These are phyloP conservation scores for Rubroboletus pulcherrimus DNA, from an alignment of 768 basidiomycete species.

Conservation along the genomic window DNA sequence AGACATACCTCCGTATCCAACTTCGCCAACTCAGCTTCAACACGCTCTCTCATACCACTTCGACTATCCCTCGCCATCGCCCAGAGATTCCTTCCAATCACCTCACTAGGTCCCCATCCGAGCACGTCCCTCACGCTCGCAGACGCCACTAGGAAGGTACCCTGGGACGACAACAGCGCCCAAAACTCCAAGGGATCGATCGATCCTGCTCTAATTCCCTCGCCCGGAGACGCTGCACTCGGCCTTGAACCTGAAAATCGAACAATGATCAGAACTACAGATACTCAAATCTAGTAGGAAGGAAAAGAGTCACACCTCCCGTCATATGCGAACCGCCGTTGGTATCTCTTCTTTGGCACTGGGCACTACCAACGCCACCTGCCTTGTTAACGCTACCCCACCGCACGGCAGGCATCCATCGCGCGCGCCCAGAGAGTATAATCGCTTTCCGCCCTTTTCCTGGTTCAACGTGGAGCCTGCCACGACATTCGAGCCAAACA, in stretches of 20 bases:
- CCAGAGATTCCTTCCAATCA: slow-evolving; percentile 46
- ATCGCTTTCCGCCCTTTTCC: slow-evolving; percentile 95
- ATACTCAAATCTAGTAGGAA: not conserved
- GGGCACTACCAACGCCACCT: slow-evolving; percentile 34
- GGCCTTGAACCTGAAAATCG: slow-evolving; percentile 4
- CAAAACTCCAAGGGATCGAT: slow-evolving; percentile 43
- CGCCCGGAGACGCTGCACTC: not conserved
- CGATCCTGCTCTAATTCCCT: not conserved
- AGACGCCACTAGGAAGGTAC: slow-evolving; percentile 49
- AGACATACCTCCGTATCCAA: slow-evolving; percentile 17
- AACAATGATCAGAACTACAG: not conserved
- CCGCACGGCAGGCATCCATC: slow-evolving; percentile 56
- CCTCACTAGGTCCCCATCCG: slow-evolving; percentile 54
- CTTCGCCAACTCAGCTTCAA: slow-evolving; percentile 29
- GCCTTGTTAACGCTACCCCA: slow-evolving; percentile 57
- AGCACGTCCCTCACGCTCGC: slow-evolving; percentile 57
- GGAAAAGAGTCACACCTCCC: slow-evolving; percentile 24
- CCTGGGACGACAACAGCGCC: slow-evolving; percentile 44
- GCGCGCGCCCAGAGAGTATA: slow-evolving; percentile 77
- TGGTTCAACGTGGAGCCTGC: slow-evolving; percentile 84
- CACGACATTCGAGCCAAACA: slow-evolving; percentile 91
- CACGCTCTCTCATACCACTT: slow-evolving; percentile 13
- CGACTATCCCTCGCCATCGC: slow-evolving; percentile 34
- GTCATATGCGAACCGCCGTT: not conserved
- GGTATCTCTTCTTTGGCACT: not conserved